Conservation (phyloP, 805 yeast genomes). For the Wickerhamomyces bisporus region DNA sequence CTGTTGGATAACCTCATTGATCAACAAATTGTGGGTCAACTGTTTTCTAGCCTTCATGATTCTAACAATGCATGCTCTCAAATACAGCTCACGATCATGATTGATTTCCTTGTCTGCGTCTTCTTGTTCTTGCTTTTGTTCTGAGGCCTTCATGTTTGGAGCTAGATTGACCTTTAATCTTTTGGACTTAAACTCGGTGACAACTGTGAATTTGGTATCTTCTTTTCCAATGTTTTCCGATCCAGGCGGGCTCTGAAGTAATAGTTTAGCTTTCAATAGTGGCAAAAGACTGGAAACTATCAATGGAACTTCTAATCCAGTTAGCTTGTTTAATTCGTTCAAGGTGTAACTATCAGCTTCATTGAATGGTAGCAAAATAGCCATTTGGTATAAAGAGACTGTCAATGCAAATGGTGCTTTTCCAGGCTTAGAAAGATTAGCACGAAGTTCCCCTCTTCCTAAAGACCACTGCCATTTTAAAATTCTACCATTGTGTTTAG, state of each 20-base stretch:
- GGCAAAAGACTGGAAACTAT: slow-evolving; percentile 77
- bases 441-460: slow-evolving; percentile 87
- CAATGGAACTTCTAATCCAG: slow-evolving; percentile 60
- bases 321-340: slow-evolving; percentile 55
- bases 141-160: slow-evolving; percentile 46
- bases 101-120: slow-evolving; percentile 77
- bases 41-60: slow-evolving; percentile 92
- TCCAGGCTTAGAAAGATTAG: slow-evolving; percentile 75
- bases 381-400: slow-evolving; percentile 81
- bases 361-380: slow-evolving; percentile 81
- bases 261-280: slow-evolving; percentile 69
- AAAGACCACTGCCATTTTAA: slow-evolving; percentile 95
- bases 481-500: slow-evolving; percentile 80
- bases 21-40: slow-evolving; percentile 70
- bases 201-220: slow-evolving; percentile 61
- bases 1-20: slow-evolving; percentile 85
- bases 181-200: slow-evolving; percentile 78
- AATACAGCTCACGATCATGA: slow-evolving; percentile 77
- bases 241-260: slow-evolving; percentile 62
- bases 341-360: slow-evolving; percentile 55
- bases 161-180: slow-evolving; percentile 79
- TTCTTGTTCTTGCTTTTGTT: slow-evolving; percentile 62
- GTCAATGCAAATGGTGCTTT: slow-evolving; percentile 77
- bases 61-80: slow-evolving; percentile 92
- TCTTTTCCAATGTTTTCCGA: slow-evolving; percentile 46